These are phyloP conservation scores for Fusarium sp. DNA, from an alignment of 2,329 filamentous ascomycete genomes.

Conservation along the genomic window DNA sequence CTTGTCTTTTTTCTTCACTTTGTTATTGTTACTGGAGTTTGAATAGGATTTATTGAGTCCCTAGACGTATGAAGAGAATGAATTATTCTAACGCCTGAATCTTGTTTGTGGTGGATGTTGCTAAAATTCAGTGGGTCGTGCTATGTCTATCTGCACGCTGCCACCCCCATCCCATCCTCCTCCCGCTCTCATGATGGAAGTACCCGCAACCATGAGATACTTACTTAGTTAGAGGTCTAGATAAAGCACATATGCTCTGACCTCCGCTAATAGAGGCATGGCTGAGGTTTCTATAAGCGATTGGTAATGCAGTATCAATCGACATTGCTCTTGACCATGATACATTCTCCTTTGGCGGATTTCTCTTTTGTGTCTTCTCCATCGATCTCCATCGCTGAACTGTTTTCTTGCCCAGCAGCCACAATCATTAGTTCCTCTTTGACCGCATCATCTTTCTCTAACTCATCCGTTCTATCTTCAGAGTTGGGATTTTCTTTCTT, in stretches of 20 bases:
- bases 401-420: conserved; percentile 1
- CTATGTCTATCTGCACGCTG: background rate
- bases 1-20: background rate
- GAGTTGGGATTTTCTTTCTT: background rate
- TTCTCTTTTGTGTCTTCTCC: conserved; percentile 19
- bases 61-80: background rate
- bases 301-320: background rate
- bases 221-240: background rate
- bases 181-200: conserved; percentile 4
- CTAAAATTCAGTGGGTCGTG: conserved; percentile 41
- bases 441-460: background rate
- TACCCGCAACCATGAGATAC: conserved; percentile 3
- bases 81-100: conserved; percentile 15
- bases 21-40: background rate
- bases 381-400: conserved; percentile 32
- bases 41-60: background rate
- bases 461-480: conserved; percentile 7
- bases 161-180: conserved; percentile 6
- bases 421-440: conserved; percentile 1
- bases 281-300: background rate
- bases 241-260: background rate
- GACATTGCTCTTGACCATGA: background rate
- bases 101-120: conserved; percentile 33
- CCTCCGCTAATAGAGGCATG: background rate
- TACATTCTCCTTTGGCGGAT: conserved; percentile 2